Evolutionary conservation across 108 stramenopile species (phyloP).

Genomic region (Nannochloropsis salina): DNA sequence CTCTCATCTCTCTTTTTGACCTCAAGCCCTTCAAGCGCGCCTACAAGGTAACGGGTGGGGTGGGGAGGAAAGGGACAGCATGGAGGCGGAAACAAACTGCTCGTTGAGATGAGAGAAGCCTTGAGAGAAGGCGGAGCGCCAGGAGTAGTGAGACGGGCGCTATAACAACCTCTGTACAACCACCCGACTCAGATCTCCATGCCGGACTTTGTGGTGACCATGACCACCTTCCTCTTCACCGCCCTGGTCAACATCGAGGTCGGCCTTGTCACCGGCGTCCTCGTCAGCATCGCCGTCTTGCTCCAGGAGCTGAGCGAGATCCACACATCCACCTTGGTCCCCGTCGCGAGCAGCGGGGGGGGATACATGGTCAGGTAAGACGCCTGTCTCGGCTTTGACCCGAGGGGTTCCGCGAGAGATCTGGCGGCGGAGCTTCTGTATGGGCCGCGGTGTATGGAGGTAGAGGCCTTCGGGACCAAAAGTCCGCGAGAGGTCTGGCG

Average conservation of each 20-base stretch:
- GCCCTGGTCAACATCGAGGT: conserved; percentile 4
- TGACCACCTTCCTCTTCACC: not conserved
- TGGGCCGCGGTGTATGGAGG: not conserved
- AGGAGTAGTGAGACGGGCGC: no score
- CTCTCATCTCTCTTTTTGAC: conserved; percentile 29
- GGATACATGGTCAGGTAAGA: not conserved
- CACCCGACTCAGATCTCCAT: not conserved
- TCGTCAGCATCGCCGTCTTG: not conserved
- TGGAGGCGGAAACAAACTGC: not conserved
- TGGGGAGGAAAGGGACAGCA: not conserved
- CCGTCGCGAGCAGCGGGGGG: not conserved
- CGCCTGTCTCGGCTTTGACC: no score
- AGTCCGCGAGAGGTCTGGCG: no score
- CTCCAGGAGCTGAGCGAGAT: not conserved
- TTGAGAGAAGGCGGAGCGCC: no score
- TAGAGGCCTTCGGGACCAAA: not conserved
- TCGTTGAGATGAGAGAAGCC: no score
- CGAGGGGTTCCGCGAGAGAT: no score
- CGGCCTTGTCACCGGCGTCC: not conserved
- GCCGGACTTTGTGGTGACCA: not conserved
- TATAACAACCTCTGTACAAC: no score
- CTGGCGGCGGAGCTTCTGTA: no score
- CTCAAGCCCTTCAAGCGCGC: conserved; percentile 21
- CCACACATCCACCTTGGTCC: not conserved
- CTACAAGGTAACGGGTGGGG: conserved; percentile 14